Evolutionary conservation across 1,284 basidiomycete genomes (phyloP).

Genomic region (Inonotus hispidus): DNA sequence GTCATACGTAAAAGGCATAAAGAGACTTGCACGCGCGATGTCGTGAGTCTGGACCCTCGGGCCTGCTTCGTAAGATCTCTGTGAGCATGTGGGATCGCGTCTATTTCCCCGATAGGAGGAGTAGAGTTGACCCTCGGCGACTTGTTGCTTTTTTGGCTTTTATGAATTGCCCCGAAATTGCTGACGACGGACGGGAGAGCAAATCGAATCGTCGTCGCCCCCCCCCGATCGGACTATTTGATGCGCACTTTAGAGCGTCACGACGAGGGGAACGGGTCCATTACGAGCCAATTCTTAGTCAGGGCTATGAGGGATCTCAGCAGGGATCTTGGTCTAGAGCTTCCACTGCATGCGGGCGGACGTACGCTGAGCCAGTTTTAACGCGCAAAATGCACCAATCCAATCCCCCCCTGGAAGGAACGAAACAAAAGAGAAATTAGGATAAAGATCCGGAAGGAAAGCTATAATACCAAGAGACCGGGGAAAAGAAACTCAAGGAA

Average conservation of each 20-base stretch:
- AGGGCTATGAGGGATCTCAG: not conserved
- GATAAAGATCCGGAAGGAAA: no score
- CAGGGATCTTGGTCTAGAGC: not conserved
- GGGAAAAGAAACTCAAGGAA: not conserved
- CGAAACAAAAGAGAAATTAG: no score
- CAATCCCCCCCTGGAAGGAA: no score
- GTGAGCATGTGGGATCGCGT: not conserved
- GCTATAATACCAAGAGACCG: not conserved
- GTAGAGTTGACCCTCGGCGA: not conserved
- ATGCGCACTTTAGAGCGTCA: not conserved
- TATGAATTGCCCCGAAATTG: no score
- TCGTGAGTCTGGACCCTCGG: not conserved
- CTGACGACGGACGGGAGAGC: not conserved
- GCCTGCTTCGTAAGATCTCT: not conserved
- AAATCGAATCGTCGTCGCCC: not conserved
- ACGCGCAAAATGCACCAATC: no score
- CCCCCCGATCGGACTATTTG: not conserved
- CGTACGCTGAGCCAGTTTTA: no score
- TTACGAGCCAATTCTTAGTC: not conserved
- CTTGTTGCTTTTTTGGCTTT: not conserved
- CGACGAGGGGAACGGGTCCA: not conserved
- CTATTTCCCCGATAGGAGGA: not conserved
- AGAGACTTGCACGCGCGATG: not conserved
- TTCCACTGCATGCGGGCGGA: not conserved
- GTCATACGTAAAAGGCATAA: no score